Evolutionary conservation across 495 filamentous ascomycete species (phyloP), one percentile per base, ranked within the genome.

Genomic region (Xylaria venustula): DNA sequence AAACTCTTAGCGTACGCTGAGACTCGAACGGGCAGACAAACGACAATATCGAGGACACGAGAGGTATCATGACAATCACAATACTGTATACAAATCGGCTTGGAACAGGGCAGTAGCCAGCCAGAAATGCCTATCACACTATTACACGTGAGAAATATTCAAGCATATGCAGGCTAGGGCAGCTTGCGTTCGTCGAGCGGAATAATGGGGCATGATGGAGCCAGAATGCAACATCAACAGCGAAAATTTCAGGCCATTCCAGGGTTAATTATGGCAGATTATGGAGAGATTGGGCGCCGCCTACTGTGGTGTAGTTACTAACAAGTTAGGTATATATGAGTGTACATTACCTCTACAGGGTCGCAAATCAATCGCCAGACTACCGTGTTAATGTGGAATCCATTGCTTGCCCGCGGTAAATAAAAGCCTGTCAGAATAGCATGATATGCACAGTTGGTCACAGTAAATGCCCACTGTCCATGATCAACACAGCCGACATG

Each of bases 141-240:
- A 60, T 50, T 60, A 59, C 57, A 60, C 48, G 57, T 60, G 57
- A 52, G 57, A 52, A 60, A 36, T 52, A 50, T 45, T 60, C 19
- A 37, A 34, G 25, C 57, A 60, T 52, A 60, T 60, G 57, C 57
- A 60, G 57, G 57, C 28, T 15, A 52, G 47, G 36, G 36, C 22
- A 46, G 47, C 57, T 42, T 60, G 48, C 48, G 57, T 52, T 60
- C 40, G 48, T 59, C 37, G 28, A 52, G 57, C 26, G 26, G 47
- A 47, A 47, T 28, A 60, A 41, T 34, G 37, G 53, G 53, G 53
- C 28, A 32, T 40, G 23, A 28, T 50, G 47, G 36, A 47, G 55
- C 28, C 30, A 58, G 32, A 26, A 15, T 9, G 30, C 55, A 58
- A 41, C 26, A 42, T 60, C 19, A 36, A 60, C 45, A 34, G 26